These are phyloP conservation scores for Carex kokanica DNA, from an alignment of 176 grass and related monocot genomes.

Conservation along the genomic window DNA sequence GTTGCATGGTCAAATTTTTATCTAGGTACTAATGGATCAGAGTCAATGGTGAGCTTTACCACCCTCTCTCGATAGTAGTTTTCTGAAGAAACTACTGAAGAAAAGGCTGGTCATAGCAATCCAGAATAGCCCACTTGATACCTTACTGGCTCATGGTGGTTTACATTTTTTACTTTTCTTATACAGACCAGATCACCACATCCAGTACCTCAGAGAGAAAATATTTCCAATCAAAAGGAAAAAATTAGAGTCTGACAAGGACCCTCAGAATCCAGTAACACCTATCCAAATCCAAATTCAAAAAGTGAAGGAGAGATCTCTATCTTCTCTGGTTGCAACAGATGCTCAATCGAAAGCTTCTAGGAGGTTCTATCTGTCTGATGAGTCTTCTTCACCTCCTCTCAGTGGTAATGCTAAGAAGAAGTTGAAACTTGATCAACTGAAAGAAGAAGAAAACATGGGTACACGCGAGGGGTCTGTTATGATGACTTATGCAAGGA, in stretches of 20 bases:
- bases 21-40: background rate
- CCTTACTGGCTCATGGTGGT: background rate
- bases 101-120: background rate
- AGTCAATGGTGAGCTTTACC: background rate
- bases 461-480: background rate
- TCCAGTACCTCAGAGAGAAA: constrained; percentile 28
- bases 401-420: constrained; percentile 6
- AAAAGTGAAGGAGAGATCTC: constrained; percentile 28
- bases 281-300: constrained; percentile 5
- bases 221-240: constrained; percentile 24
- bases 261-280: background rate
- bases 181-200: constrained; percentile 28
- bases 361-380: background rate
- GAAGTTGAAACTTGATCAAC: background rate
- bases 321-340: constrained; percentile 22
- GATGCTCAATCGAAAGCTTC: constrained; percentile 9
- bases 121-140: background rate
- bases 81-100: background rate
- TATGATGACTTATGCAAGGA: constrained; percentile 31
- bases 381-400: background rate
- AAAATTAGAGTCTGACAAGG: background rate
- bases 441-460: constrained; percentile 8
- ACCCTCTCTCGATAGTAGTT: background rate
- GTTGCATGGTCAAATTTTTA: background rate
- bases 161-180: background rate